Conservation (phyloP, 2,329 filamentous ascomycete genomes). For the Nemania bipapillata region DNA sequence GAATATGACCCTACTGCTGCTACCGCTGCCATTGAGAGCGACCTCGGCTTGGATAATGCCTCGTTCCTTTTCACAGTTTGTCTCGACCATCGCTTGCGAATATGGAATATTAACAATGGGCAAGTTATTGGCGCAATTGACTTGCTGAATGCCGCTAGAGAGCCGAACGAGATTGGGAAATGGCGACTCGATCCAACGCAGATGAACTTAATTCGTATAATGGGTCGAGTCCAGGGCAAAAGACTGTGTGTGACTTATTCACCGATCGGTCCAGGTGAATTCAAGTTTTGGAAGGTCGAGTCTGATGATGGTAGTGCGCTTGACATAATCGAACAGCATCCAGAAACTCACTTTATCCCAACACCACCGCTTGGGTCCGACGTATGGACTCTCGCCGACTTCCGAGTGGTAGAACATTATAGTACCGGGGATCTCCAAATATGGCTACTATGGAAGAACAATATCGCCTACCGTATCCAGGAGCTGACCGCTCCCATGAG, state of each 20-base stretch:
- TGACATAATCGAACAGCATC: slow-evolving; percentile 77
- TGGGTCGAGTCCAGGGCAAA: slow-evolving; percentile 66
- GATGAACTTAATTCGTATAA: slow-evolving; percentile 77
- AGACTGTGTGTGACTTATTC: slow-evolving; percentile 82
- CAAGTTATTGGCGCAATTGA: slow-evolving; percentile 81
- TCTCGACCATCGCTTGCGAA: slow-evolving; percentile 85
- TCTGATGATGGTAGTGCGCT: slow-evolving; percentile 72
- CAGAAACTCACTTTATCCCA: slow-evolving; percentile 71
- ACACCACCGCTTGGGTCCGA: slow-evolving; percentile 75
- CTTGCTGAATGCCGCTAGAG: slow-evolving; percentile 73
- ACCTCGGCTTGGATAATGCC: slow-evolving; percentile 61
- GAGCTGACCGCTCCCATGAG: slow-evolving; percentile 77
- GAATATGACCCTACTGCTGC: slow-evolving; percentile 75
- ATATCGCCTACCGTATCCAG: slow-evolving; percentile 79
- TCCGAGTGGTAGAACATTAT: slow-evolving; percentile 69
- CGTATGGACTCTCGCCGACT: slow-evolving; percentile 84
- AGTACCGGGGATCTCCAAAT: slow-evolving; percentile 64
- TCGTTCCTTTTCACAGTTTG: slow-evolving; percentile 80
- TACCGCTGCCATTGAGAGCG: slow-evolving; percentile 68
- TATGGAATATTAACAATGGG: slow-evolving; percentile 88
- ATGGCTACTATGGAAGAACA: slow-evolving; percentile 88
- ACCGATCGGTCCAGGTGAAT: slow-evolving; percentile 85
- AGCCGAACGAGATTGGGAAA: slow-evolving; percentile 75
- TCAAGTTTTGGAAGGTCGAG: slow-evolving; percentile 89
- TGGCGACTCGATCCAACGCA: slow-evolving; percentile 84